A percentile compares a stretch with the other conserved stretches of the same genome.
phyloP scores from a whole-genome alignment of 176 grass and related monocot species.

The Saccharum spontaneum region DNA sequence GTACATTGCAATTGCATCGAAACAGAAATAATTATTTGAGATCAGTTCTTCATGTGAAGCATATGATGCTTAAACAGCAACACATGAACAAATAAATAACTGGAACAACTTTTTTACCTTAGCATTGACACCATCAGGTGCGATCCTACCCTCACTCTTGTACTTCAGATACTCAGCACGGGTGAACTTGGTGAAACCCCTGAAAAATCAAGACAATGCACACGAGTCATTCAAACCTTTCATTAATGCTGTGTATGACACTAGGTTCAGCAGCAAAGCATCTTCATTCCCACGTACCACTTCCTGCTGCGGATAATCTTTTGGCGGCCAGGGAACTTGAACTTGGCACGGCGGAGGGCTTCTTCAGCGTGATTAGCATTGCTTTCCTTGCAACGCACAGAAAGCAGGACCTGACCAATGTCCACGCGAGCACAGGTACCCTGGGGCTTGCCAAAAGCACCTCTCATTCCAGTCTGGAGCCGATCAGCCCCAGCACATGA shows the following conservation, averaged over 20 bases:
- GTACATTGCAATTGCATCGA: neutral
- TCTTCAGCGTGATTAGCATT: constrained; percentile 41
- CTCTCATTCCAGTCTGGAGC: constrained; percentile 52
- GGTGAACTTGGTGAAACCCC: constrained; percentile 40
- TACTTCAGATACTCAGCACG: constrained; percentile 29
- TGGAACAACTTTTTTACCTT: neutral
- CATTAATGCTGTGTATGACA: neutral
- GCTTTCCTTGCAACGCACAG: constrained; percentile 47
- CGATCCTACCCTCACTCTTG: constrained; percentile 39
- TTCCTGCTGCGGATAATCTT: constrained; percentile 43
- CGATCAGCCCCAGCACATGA: constrained; percentile 50
- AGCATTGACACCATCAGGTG: constrained; percentile 39
- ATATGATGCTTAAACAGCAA: neutral
- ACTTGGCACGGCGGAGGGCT: constrained; percentile 43
- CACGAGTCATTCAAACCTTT: neutral
- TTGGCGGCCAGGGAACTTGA: constrained; percentile 51
- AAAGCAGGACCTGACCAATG: constrained; percentile 51
- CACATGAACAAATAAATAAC: neutral
- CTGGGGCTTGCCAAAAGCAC: constrained; percentile 54
- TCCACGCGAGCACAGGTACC: constrained; percentile 50
- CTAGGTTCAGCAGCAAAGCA: neutral
- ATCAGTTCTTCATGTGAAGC: neutral
- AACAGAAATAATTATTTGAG: neutral
- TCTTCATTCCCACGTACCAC: constrained; percentile 30
- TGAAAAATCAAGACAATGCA: constrained; percentile 5